Percentiles rank a stretch among this genome's conserved stretches.
Conservation (phyloP, 495 filamentous ascomycete species). For the Daldinia vernicosa region DNA sequence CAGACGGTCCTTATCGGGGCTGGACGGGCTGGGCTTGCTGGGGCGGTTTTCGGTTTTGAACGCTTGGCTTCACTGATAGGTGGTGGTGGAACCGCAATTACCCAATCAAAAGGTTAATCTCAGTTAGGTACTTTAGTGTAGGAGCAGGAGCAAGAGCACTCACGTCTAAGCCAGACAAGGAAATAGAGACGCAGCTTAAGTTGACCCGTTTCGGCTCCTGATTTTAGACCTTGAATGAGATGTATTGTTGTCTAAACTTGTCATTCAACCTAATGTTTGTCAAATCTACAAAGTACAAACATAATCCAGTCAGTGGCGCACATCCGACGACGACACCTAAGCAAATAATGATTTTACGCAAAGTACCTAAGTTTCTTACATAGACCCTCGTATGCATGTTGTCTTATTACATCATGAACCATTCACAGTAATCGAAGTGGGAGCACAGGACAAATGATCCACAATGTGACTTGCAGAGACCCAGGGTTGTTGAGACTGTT, state of each 20-base stretch:
- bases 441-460: constrained; percentile 26
- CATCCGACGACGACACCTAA: background rate
- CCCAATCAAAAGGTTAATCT: constrained; percentile 24
- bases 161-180: constrained; percentile 28
- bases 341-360: background rate
- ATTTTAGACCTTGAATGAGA: constrained; percentile 24
- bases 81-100: constrained; percentile 19
- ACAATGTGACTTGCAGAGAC: constrained; percentile 40
- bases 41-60: constrained; percentile 34
- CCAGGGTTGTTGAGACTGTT: constrained; percentile 8
- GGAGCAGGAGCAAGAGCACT: constrained; percentile 14
- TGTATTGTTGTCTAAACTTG: background rate
- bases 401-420: constrained; percentile 38
- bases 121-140: constrained; percentile 17
- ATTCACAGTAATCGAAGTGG: constrained; percentile 30
- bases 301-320: background rate
- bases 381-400: constrained; percentile 1
- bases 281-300: constrained; percentile 2
- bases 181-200: constrained; percentile 22
- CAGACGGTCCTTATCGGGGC: constrained; percentile 27
- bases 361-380: background rate
- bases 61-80: constrained; percentile 31
- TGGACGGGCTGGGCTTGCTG: constrained; percentile 10
- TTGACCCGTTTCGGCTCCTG: constrained; percentile 31
- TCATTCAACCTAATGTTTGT: constrained; percentile 4